Evolutionary conservation across 352 stramenopile species (phyloP), one percentile per base, ranked within the genome.

Genomic region (Phytophthora melonis): DNA sequence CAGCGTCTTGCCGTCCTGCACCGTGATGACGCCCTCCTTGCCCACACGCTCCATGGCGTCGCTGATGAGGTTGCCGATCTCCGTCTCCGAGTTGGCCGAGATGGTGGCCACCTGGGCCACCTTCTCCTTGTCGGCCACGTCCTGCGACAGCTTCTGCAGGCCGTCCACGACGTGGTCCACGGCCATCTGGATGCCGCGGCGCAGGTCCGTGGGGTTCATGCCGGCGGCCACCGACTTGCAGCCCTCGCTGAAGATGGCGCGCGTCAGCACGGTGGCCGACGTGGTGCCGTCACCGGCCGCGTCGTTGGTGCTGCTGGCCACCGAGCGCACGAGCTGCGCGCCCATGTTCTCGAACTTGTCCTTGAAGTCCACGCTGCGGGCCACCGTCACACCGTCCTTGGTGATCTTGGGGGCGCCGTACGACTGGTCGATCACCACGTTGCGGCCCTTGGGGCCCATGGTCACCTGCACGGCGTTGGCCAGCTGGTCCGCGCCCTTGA

Each of bases 11-110:
- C 98, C 98, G 84, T 99, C 98, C 88, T 99, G 97, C 36, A 98
- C 93, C 18, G 96, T 99, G 84, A 99, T 99, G 30, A 99, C 97
- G 64, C 98, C 98, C 72, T 99, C 98, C 83, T 99, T 99, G 71
- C 98, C 98, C 30, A 99, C 98, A 58, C 97, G 90, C 84, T 99
- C 98, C 98, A 99, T 99, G 69, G 98, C 98, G 80, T 99, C 98
- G 56, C 87, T 93, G 78, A 99, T 99, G 39, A 99, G 87, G 62
- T 92, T 83, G 70, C 98, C 98, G 79, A 99, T 99, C 81, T 99
- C 97, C 21, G 79, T 88, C 81, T 99, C 98, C 68, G 93, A 97
- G 87, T 99, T 99, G 68, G 98, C 98, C 63, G 97, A 99, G 80
- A 99, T 99, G 27, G 98, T 99, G 62, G 97, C 98, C 25, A 99